These are phyloP conservation scores for Cutaneotrichosporon curvatum DNA, from an alignment of 1,284 basidiomycete species.

Conservation along the genomic window DNA sequence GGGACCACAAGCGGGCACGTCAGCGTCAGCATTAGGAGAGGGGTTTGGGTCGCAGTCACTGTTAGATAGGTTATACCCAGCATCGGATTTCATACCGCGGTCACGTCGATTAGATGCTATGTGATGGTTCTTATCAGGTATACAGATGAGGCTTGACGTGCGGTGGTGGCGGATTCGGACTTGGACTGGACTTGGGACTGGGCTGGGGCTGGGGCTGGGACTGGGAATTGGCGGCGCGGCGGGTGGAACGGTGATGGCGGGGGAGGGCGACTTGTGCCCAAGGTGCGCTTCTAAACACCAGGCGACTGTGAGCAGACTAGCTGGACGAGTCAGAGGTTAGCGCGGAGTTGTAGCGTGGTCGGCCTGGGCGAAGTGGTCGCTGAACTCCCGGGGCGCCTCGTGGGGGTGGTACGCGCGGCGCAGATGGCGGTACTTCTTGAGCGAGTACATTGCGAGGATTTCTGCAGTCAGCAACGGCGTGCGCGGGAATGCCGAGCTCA, in stretches of 20 bases:
- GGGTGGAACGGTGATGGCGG: too few species aligned
- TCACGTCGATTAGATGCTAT: not conserved
- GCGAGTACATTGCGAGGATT: slow-evolving; percentile 73
- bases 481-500: slow-evolving; percentile 39
- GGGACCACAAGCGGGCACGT: slow-evolving; percentile 4
- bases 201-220: not conserved
- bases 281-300: too few species aligned
- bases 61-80: not conserved
- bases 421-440: slow-evolving; percentile 78
- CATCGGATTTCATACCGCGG: not conserved
- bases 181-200: not conserved
- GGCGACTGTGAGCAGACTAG: slow-evolving; percentile 10
- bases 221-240: not conserved
- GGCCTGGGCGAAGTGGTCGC: slow-evolving; percentile 4
- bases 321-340: not conserved
- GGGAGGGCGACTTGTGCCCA: too few species aligned
- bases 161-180: too few species aligned
- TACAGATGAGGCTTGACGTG: too few species aligned
- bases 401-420: slow-evolving; percentile 58
- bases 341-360: too few species aligned
- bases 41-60: too few species aligned
- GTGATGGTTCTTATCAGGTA: not conserved
- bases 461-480: slow-evolving; percentile 49
- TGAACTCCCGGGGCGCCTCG: slow-evolving; percentile 22
- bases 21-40: not conserved